Conservation (phyloP, 805 yeast genomes). For the Torulaspora gathmanii region DNA sequence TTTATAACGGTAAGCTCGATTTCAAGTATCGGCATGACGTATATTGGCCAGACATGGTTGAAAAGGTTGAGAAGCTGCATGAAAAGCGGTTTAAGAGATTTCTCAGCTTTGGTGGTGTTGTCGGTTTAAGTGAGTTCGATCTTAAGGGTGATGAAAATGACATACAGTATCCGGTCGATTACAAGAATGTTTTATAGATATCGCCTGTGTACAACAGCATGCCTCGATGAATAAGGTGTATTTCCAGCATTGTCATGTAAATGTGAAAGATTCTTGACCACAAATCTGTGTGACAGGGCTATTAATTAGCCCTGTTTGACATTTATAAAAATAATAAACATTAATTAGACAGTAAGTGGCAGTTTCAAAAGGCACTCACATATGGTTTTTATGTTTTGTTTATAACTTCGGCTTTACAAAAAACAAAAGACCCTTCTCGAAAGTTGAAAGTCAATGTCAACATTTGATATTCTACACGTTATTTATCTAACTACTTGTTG, state of each 20-base stretch:
- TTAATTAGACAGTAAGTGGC: no score
- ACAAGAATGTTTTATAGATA: constrained; percentile 1
- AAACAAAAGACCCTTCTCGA: no score
- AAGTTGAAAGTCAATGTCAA: no score
- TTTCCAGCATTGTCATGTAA: not conserved
- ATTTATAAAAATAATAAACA: no score
- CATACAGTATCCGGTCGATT: constrained; percentile 25
- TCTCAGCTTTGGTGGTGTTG: constrained; percentile 40
- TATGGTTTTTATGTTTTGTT: no score
- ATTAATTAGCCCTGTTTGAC: no score
- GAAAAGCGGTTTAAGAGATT: constrained; percentile 38
- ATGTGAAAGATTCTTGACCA: no score
- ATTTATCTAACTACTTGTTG: not conserved
- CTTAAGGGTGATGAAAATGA: constrained; percentile 38
- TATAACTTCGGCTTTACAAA: no score
- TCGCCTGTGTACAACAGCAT: not conserved
- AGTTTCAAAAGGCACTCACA: no score
- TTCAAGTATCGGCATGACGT: constrained; percentile 49
- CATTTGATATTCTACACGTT: not conserved
- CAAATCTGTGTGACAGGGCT: no score
- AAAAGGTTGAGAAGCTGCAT: constrained; percentile 40
- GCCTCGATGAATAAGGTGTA: not conserved
- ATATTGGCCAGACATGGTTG: constrained; percentile 50
- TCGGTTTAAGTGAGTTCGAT: constrained; percentile 55
- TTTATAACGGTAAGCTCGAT: constrained; percentile 44